Percentiles rank a stretch among this genome's conserved stretches.
These are phyloP conservation scores for Arxiozyma telluris DNA, from an alignment of 1,139 yeast genomes.

Conservation along the genomic window DNA sequence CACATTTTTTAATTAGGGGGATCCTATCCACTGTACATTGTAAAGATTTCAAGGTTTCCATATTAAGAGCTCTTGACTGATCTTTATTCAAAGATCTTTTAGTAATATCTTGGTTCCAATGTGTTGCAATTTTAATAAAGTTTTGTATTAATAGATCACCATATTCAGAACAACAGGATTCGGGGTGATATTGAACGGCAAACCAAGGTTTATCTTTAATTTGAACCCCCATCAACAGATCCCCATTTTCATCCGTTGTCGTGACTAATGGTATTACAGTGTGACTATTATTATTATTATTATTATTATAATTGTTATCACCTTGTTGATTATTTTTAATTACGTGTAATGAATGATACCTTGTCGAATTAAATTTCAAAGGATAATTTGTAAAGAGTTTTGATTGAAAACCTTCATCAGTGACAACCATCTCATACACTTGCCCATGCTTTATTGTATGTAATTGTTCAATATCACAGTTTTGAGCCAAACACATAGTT, in stretches of 20 bases:
- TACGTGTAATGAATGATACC: constrained; percentile 84
- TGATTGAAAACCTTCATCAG: constrained; percentile 32
- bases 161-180: constrained; percentile 70
- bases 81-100: constrained; percentile 7
- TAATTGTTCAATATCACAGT: constrained; percentile 47
- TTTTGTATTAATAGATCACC: constrained; percentile 55
- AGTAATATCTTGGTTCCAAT: constrained; percentile 30
- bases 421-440: constrained; percentile 39
- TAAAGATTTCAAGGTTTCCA: not conserved
- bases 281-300: too few relatives aligned
- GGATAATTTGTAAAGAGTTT: constrained; percentile 36
- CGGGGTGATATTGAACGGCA: constrained; percentile 98
- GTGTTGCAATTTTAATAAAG: constrained; percentile 49
- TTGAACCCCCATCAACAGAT: constrained; percentile 69
- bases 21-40: constrained; percentile 17
- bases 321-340: constrained; percentile 4
- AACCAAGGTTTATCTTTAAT: constrained; percentile 59
- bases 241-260: constrained; percentile 34
- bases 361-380: constrained; percentile 50
- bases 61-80: not conserved
- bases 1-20: constrained; percentile 10
- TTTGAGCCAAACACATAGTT: constrained; percentile 60
- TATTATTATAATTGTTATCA: too few relatives aligned
- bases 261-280: constrained; percentile 49
- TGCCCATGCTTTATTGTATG: constrained; percentile 77